Evolutionary conservation across 2,329 filamentous ascomycete species (phyloP).

Genomic region (Ampelomyces quisqualis): DNA sequence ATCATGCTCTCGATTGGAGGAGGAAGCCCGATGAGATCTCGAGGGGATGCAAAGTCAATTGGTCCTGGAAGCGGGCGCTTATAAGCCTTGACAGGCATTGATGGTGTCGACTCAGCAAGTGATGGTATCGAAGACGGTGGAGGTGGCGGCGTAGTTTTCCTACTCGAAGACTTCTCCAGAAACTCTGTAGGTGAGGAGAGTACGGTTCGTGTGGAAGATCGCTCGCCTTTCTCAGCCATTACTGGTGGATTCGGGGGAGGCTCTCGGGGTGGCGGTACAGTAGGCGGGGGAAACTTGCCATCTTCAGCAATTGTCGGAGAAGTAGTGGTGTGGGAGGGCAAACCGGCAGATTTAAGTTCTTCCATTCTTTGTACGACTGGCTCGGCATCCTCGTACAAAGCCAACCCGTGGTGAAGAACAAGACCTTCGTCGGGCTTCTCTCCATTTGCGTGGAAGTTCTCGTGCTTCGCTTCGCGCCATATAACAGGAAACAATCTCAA

Average conservation of each 20-base stretch:
- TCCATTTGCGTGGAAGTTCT: slow-evolving; percentile 44
- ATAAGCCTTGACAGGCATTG: slow-evolving; percentile 22
- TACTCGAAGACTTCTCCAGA: slow-evolving; percentile 14
- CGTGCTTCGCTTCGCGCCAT: slow-evolving; percentile 53
- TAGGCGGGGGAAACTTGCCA: slow-evolving; percentile 42
- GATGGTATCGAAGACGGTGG: slow-evolving; percentile 25
- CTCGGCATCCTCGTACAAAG: slow-evolving; percentile 52
- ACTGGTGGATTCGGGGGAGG: slow-evolving; percentile 29
- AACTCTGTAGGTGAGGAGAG: slow-evolving; percentile 18
- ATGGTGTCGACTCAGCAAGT: slow-evolving; percentile 9
- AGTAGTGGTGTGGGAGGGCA: slow-evolving; percentile 39
- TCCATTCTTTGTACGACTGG: slow-evolving; percentile 35
- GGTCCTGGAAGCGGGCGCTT: slow-evolving; percentile 32
- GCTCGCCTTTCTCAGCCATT: slow-evolving; percentile 19
- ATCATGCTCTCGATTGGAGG: slow-evolving; percentile 23
- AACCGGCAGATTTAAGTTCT: slow-evolving; percentile 43
- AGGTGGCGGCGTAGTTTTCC: slow-evolving; percentile 19
- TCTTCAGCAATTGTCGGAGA: slow-evolving; percentile 43
- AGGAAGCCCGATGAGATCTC: slow-evolving; percentile 25
- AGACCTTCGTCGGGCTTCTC: slow-evolving; percentile 50
- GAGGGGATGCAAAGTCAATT: slow-evolving; percentile 29
- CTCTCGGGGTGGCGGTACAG: slow-evolving; percentile 37
- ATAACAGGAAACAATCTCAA: slow-evolving; percentile 56
- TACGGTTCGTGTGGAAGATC: slow-evolving; percentile 17
- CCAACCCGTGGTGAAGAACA: slow-evolving; percentile 53